Base-by-base conservation (phyloP, 495 filamentous ascomycete genomes). In the Penicillium turbatum region DNA sequence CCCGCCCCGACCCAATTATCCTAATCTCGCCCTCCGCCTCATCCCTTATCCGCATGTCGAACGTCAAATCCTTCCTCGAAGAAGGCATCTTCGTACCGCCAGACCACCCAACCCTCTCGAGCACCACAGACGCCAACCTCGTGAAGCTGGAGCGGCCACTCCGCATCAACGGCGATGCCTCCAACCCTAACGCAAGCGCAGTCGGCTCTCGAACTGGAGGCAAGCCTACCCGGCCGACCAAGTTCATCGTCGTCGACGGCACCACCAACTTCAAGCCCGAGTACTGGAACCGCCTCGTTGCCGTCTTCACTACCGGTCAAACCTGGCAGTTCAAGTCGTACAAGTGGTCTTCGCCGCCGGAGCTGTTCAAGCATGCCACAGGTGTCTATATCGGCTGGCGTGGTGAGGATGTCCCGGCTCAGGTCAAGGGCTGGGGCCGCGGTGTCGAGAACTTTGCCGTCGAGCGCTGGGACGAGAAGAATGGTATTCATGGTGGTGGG, bases 301-400 rank as follows among this genome's bases (percentile, higher is more conserved):
- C 89, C 8, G 90, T 99, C 40, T 99, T 99, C 72, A 99, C 93
- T 0, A 99, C 93, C 8, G 93, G 93, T 19, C 93, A 99, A 70
- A 86, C 87, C 10, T 99, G 93, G 93, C 93, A 99, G 70, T 99
- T 97, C 74, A 95, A 96, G 72, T 86, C 84, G 41, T 99, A 97
- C 80, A 95, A 93, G 73, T 97, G 93, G 92, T 85, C 86, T 53
- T 83, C 89, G 24, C 89, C 95, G 5, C 73, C 82, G 3, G 93
- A 97, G 56, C 78, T 99, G 29, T 99, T 99, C 72, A 80, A 83
- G 55, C 87, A 96, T 57, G 86, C 88, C 16, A 77, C 87, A 12
- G 93, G 93, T 43, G 75, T 97, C 38, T 95, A 92, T 64, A 84
- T 97, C 24, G 93, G 93, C 3, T 97, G 89, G 89, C 79, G 87